phyloP scores from a whole-genome alignment of 345 rosid genomes.

The Eutrema heterophyllum region DNA sequence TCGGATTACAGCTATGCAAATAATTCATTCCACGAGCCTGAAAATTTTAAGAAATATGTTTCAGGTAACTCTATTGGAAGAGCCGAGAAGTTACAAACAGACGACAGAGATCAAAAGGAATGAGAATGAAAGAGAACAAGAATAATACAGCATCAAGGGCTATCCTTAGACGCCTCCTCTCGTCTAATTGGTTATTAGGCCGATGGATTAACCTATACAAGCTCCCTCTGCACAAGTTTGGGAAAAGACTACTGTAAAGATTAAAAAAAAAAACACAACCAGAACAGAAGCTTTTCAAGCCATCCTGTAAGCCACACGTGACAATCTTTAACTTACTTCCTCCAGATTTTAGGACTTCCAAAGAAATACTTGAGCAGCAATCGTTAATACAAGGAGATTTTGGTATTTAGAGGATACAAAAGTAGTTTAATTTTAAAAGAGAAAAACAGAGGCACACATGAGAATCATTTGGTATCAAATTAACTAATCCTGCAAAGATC shows the following conservation, averaged over 20 bases:
- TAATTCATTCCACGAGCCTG: slow-evolving; percentile 99
- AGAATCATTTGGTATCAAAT: slow-evolving; percentile 1
- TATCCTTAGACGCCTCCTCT: slow-evolving; percentile 88
- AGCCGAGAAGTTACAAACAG: neutral
- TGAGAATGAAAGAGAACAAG: neutral
- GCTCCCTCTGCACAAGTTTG: slow-evolving; percentile 80
- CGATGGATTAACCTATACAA: slow-evolving; percentile 87
- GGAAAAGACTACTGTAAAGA: neutral
- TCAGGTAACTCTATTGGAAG: slow-evolving; percentile 7
- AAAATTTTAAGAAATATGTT: slow-evolving; percentile 16
- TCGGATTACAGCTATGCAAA: slow-evolving; percentile 80
- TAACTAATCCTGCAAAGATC: neutral
- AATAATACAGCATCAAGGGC: slow-evolving; percentile 88
- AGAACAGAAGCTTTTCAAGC: neutral
- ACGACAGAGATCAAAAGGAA: neutral
- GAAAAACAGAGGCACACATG: neutral
- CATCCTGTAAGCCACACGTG: neutral
- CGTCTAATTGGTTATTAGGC: slow-evolving; percentile 91
- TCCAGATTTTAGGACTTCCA: neutral
- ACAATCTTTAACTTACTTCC: neutral
- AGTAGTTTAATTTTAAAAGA: neutral
- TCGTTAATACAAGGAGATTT: neutral
- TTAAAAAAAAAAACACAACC: neutral
- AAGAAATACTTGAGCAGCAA: neutral
- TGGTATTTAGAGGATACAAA: neutral